phyloP scores from a whole-genome alignment of 2,329 filamentous ascomycete species.

The Aspergillus sergii region DNA sequence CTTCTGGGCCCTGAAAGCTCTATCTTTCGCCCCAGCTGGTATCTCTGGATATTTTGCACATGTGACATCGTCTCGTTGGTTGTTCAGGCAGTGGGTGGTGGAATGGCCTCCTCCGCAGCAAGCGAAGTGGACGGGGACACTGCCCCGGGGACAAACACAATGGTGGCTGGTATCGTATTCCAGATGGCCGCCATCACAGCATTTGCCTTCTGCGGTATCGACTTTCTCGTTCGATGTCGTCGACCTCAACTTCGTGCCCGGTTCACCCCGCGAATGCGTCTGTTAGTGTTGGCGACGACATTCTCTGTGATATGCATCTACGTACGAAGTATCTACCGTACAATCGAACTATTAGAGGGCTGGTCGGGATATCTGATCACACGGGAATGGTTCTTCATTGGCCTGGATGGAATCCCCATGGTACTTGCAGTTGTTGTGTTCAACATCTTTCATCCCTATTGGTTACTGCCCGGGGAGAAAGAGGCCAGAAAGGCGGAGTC shows the following conservation, averaged over 20 bases:
- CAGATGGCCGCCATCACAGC: constrained; percentile 59
- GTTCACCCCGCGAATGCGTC: too few species aligned
- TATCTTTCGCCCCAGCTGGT: constrained; percentile 45
- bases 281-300: constrained; percentile 33
- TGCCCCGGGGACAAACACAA: constrained; percentile 50
- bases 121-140: constrained; percentile 50
- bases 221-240: constrained; percentile 31
- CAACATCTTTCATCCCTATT: constrained; percentile 49
- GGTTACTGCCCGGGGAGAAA: constrained; percentile 34
- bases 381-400: constrained; percentile 53
- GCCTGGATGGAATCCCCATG: constrained; percentile 54
- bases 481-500: neutral
- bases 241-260: too few species aligned
- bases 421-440: constrained; percentile 48
- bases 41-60: constrained; percentile 55
- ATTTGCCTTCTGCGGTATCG: constrained; percentile 44
- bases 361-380: constrained; percentile 55
- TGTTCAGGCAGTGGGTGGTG: constrained; percentile 60
- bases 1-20: constrained; percentile 48
- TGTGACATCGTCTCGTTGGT: constrained; percentile 58
- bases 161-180: constrained; percentile 59
- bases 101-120: constrained; percentile 50
- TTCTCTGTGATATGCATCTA: constrained; percentile 51
- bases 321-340: constrained; percentile 53
- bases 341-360: constrained; percentile 53